Percentiles rank a stretch among this genome's conserved stretches.
Conservation (phyloP, 176 grass and related monocot species). For the Oropetium thomaeum region DNA sequence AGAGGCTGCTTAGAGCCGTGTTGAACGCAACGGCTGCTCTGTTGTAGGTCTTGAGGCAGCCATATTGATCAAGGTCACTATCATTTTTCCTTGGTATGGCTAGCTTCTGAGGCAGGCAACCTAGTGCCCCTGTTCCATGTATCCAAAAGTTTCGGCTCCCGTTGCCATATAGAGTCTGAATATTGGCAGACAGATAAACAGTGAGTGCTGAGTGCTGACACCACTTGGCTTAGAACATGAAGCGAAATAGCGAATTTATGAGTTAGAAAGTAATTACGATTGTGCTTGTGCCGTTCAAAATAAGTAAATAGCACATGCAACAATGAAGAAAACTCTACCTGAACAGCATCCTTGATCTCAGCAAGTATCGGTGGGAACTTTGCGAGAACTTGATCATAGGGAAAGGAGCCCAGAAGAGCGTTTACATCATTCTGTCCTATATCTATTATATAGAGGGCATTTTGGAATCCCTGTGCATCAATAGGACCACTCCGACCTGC, state of each 20-base stretch:
- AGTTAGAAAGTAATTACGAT: not conserved
- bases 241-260: not conserved
- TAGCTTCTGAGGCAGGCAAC: conserved; percentile 92
- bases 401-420: conserved; percentile 38
- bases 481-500: conserved; percentile 49
- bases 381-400: conserved; percentile 48
- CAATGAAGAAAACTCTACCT: conserved; percentile 33
- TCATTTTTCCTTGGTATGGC: conserved; percentile 48
- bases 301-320: not conserved
- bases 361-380: conserved; percentile 53
- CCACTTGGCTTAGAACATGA: not conserved
- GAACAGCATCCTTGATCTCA: conserved; percentile 65
- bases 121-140: conserved; percentile 65
- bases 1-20: conserved; percentile 42
- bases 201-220: not conserved
- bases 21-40: conserved; percentile 74
- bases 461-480: conserved; percentile 45
- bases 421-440: conserved; percentile 86
- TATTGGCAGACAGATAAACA: not conserved
- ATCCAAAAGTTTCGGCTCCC: conserved; percentile 79
- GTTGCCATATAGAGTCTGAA: conserved; percentile 58
- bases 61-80: conserved; percentile 56
- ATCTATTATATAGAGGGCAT: conserved; percentile 76
- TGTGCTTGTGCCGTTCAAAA: not conserved
- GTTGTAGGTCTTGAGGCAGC: conserved; percentile 73